Conservation (phyloP, 2,329 filamentous ascomycete genomes). For the Mycosphaerella sp. region DNA sequence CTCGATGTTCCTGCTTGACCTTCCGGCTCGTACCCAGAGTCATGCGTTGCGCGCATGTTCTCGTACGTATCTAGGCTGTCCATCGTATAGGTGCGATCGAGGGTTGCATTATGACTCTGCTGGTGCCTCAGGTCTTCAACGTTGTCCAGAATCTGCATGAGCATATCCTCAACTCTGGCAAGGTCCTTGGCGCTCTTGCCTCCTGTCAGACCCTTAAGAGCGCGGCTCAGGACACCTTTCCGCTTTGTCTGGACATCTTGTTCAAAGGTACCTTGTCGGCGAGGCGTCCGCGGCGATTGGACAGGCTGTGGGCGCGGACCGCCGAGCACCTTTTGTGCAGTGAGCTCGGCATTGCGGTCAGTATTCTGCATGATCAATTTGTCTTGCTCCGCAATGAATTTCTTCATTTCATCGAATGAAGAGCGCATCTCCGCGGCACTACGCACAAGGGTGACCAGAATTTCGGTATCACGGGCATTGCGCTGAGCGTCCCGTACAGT, state of each 20-base stretch:
- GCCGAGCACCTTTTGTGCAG: slow-evolving; percentile 71
- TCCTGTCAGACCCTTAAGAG: slow-evolving; percentile 76
- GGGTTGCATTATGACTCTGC: slow-evolving; percentile 22
- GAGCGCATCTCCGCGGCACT: slow-evolving; percentile 95
- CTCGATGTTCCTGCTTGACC: slow-evolving; percentile 70
- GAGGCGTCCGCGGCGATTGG: slow-evolving; percentile 51
- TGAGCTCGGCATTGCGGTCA: slow-evolving; percentile 81
- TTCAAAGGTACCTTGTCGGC: slow-evolving; percentile 45
- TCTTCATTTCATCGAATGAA: slow-evolving; percentile 92
- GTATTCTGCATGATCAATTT: slow-evolving; percentile 79
- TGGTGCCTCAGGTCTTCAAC: slow-evolving; percentile 60
- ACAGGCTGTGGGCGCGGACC: slow-evolving; percentile 79
- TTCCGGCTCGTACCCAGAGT: slow-evolving; percentile 74
- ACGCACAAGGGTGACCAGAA: slow-evolving; percentile 86
- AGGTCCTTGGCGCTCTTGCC: slow-evolving; percentile 76
- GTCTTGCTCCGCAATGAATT: slow-evolving; percentile 82
- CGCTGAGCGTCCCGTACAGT: slow-evolving; percentile 95
- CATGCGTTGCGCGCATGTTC: slow-evolving; percentile 62
- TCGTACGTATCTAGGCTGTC: slow-evolving; percentile 62
- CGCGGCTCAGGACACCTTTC: slow-evolving; percentile 87
- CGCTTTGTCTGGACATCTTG: slow-evolving; percentile 66
- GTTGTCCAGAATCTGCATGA: slow-evolving; percentile 85
- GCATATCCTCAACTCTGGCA: slow-evolving; percentile 41
- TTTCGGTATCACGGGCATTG: slow-evolving; percentile 93
- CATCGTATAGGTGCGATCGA: slow-evolving; percentile 27